A percentile compares a stretch with the other conserved stretches of the same genome.
These are phyloP conservation scores for Ailanthus altissimus DNA, from an alignment of 345 rosid genomes.

Conservation along the genomic window DNA sequence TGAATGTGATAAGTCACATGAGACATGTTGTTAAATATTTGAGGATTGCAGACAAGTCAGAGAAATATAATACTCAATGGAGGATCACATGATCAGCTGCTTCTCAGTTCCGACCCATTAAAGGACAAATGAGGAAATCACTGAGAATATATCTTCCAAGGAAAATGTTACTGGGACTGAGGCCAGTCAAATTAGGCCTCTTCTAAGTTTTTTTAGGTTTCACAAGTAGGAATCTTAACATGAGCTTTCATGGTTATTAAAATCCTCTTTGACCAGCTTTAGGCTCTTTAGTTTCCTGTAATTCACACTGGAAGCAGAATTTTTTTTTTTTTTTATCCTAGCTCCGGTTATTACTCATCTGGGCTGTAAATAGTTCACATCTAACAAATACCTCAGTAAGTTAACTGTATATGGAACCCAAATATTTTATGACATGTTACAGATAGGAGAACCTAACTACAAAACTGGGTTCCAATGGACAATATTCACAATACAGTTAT, in stretches of 20 bases:
- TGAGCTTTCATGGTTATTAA: constrained; percentile 14
- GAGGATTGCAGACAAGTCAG: constrained; percentile 31
- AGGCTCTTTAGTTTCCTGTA: constrained; percentile 11
- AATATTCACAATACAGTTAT: background rate
- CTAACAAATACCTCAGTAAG: constrained; percentile 6
- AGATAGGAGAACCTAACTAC: constrained; percentile 4
- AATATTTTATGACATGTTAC: constrained; percentile 8
- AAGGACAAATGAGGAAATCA: constrained; percentile 26
- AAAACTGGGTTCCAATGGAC: background rate
- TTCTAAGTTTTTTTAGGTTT: constrained; percentile 8
- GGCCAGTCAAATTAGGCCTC: constrained; percentile 20
- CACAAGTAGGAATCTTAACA: constrained; percentile 22
- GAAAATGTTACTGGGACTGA: constrained; percentile 15
- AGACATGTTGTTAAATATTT: constrained; percentile 27
- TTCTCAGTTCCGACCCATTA: constrained; percentile 35
- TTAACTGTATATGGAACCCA: background rate
- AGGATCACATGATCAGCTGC: constrained; percentile 46
- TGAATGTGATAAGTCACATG: constrained; percentile 50
- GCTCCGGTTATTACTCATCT: constrained; percentile 6
- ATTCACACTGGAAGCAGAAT: background rate
- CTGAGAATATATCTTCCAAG: constrained; percentile 4
- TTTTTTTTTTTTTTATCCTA: constrained; percentile 9
- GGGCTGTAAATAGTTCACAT: constrained; percentile 17
- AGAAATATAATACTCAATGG: constrained; percentile 31
- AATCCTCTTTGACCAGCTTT: constrained; percentile 8